phyloP scores from a whole-genome alignment of 1,284 basidiomycete species.

The Malassezia restricta region DNA sequence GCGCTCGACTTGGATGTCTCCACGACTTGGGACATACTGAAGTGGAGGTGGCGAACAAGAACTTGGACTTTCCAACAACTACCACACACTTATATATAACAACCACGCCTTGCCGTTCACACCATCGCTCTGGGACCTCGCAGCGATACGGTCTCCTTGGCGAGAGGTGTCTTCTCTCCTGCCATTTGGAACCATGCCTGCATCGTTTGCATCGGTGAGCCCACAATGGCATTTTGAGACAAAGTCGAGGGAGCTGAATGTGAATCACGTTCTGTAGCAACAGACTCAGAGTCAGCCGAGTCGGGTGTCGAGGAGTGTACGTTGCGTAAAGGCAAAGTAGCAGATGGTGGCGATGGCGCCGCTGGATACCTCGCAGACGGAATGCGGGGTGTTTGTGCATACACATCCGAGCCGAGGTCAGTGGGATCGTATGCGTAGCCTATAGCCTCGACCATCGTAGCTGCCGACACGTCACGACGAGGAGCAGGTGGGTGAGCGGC shows the following conservation, averaged over 20 bases:
- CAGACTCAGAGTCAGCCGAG: background rate
- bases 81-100: background rate
- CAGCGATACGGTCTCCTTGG: no score
- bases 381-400: background rate
- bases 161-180: background rate
- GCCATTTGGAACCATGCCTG: slow-evolving; percentile 5
- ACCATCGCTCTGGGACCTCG: background rate
- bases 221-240: slow-evolving; percentile 1
- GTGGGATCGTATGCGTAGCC: slow-evolving; percentile 1
- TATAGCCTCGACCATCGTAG: background rate
- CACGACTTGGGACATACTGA: background rate
- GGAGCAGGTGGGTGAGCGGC: background rate
- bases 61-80: background rate
- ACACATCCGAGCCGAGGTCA: background rate
- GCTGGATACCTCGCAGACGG: background rate
- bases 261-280: background rate
- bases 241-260: background rate
- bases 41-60: background rate
- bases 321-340: background rate
- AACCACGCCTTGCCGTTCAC: background rate
- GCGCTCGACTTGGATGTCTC: background rate
- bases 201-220: slow-evolving; percentile 11
- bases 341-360: background rate
- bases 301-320: background rate
- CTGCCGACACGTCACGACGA: background rate